These are phyloP conservation scores for Phytophthora tentaculata DNA, from an alignment of 352 stramenopile species.

Conservation along the genomic window DNA sequence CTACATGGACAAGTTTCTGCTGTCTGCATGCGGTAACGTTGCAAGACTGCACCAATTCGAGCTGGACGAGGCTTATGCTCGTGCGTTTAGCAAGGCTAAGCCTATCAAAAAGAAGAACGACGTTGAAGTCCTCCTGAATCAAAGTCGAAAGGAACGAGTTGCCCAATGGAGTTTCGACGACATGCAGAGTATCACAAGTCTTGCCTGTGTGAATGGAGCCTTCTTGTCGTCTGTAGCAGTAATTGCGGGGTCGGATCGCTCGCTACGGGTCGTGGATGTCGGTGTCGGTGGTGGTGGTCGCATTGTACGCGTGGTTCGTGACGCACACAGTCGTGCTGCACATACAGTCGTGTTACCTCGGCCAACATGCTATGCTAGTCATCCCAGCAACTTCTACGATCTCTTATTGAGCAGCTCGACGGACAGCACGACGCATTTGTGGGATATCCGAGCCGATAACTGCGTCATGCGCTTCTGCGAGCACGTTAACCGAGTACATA, in stretches of 20 bases:
- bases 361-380: constrained; percentile 71
- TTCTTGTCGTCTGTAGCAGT: constrained; percentile 84
- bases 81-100: constrained; percentile 33
- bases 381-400: constrained; percentile 84
- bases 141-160: constrained; percentile 70
- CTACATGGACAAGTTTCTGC: constrained; percentile 90
- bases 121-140: constrained; percentile 56
- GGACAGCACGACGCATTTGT: constrained; percentile 79
- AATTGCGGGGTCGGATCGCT: constrained; percentile 76
- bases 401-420: constrained; percentile 78
- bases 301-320: constrained; percentile 62
- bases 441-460: constrained; percentile 88
- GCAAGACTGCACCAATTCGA: constrained; percentile 80
- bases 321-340: constrained; percentile 64
- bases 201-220: constrained; percentile 81
- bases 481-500: constrained; percentile 86
- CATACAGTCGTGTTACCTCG: constrained; percentile 74
- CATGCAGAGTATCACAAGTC: constrained; percentile 71
- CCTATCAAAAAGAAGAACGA: constrained; percentile 32
- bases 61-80: constrained; percentile 63
- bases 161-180: constrained; percentile 64
- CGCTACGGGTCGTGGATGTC: constrained; percentile 77
- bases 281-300: constrained; percentile 47
- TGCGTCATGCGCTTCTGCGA: constrained; percentile 86
- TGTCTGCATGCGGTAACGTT: constrained; percentile 69